These are phyloP conservation scores for Helicostylum pulchrum DNA, from an alignment of 192 early-diverging fungal species.

Conservation along the genomic window DNA sequence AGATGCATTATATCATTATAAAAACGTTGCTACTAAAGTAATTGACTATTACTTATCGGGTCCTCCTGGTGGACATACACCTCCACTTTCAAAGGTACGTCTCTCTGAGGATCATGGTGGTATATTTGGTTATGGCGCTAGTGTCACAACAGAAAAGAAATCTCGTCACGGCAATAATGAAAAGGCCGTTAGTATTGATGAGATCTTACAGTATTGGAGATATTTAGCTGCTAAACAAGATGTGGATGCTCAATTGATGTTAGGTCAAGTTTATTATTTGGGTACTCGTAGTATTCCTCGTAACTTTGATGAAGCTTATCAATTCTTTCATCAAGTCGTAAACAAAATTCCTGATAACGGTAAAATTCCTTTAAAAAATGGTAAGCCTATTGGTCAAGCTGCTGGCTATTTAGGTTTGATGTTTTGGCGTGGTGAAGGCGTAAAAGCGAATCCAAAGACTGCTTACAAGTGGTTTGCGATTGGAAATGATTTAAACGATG, in stretches of 20 bases:
- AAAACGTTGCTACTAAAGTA: constrained; percentile 73
- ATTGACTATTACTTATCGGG: constrained; percentile 66
- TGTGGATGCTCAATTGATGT: constrained; percentile 57
- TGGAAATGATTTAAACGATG: constrained; percentile 62
- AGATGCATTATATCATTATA: constrained; percentile 77
- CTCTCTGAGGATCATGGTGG: constrained; percentile 80
- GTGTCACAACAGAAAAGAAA: constrained; percentile 37
- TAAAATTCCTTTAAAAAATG: constrained; percentile 8
- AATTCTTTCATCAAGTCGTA: constrained; percentile 59
- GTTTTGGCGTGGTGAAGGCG: constrained; percentile 91
- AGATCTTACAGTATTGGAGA: constrained; percentile 74
- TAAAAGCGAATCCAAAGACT: constrained; percentile 46
- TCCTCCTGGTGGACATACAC: constrained; percentile 76
- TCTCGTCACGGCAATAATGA: constrained; percentile 25
- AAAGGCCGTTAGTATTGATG: constrained; percentile 51
- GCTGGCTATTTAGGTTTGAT: constrained; percentile 82
- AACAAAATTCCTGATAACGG: constrained; percentile 17
- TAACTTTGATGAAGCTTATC: constrained; percentile 59
- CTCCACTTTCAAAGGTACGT: constrained; percentile 64
- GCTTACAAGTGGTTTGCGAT: constrained; percentile 79
- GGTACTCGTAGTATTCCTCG: constrained; percentile 53
- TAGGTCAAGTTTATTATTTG: constrained; percentile 82
- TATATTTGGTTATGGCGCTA: constrained; percentile 80
- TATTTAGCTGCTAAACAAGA: constrained; percentile 60
- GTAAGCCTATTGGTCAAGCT: constrained; percentile 58